Conservation (phyloP, 345 rosid genomes). For the Eutrema yunnanense region DNA sequence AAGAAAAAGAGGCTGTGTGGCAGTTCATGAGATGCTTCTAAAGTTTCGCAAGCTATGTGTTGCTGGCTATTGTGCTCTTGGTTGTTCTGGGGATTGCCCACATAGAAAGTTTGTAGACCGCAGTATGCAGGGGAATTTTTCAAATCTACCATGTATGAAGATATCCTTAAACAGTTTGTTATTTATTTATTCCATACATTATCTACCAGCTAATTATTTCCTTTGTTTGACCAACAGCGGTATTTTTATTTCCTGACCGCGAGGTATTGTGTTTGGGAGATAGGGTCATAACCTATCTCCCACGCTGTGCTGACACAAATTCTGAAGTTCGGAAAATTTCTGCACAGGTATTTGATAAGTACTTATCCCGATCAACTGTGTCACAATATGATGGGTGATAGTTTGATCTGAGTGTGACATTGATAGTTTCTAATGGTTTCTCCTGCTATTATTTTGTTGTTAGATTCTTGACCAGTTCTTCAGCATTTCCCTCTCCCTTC, state of each 20-base stretch:
- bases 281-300: slow-evolving; percentile 84
- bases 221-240: slow-evolving; percentile 47
- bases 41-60: slow-evolving; percentile 85
- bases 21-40: slow-evolving; percentile 77
- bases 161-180: slow-evolving; percentile 4
- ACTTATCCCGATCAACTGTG: not conserved
- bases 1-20: slow-evolving; percentile 90
- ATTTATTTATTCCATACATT: not conserved
- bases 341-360: slow-evolving; percentile 62
- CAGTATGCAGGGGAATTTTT: slow-evolving; percentile 51
- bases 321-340: slow-evolving; percentile 91
- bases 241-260: slow-evolving; percentile 87
- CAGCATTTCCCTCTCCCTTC: slow-evolving; percentile 90
- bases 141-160: slow-evolving; percentile 75
- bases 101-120: slow-evolving; percentile 82
- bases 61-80: slow-evolving; percentile 84
- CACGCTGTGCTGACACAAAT: slow-evolving; percentile 92
- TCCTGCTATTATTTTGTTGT: slow-evolving; percentile 5
- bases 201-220: slow-evolving; percentile 8
- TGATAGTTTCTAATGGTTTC: slow-evolving; percentile 11
- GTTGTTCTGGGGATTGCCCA: slow-evolving; percentile 82
- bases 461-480: slow-evolving; percentile 94
- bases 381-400: slow-evolving; percentile 1
- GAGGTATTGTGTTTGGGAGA: slow-evolving; percentile 90
- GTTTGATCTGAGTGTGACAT: not conserved